Percentiles rank a stretch among this genome's conserved stretches.
Conservation (phyloP, 164 flowering plant genomes). For the Hamamelis virginiana region DNA sequence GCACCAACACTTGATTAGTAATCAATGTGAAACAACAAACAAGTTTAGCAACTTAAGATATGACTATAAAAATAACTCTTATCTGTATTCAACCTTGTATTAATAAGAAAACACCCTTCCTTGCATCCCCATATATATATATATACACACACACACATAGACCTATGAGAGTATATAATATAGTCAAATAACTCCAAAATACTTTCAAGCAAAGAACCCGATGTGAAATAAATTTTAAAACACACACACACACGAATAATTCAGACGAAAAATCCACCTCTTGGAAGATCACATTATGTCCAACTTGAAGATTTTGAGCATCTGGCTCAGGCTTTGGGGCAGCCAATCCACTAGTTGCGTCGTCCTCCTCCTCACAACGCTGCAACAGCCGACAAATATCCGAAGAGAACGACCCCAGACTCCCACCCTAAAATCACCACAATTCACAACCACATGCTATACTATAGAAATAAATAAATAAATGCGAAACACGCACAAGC, state of each 20-base stretch:
- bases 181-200: background rate
- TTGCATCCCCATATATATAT: too few species aligned
- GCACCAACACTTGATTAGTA: too few species aligned
- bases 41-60: too few species aligned
- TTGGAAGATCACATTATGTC: slow-evolving; percentile 33
- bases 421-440: slow-evolving; percentile 60
- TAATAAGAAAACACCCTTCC: too few species aligned
- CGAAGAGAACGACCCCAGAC: slow-evolving; percentile 68
- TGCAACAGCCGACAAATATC: slow-evolving; percentile 81
- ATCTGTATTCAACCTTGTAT: too few species aligned
- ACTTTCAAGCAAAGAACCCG: background rate
- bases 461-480: too few species aligned
- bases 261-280: slow-evolving; percentile 36
- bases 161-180: too few species aligned
- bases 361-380: slow-evolving; percentile 49
- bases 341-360: slow-evolving; percentile 48
- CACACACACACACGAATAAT: background rate
- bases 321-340: slow-evolving; percentile 79
- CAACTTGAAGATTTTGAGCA: slow-evolving; percentile 42
- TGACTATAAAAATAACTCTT: too few species aligned
- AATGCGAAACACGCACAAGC: too few species aligned
- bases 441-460: background rate
- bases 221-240: background rate
- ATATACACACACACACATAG: too few species aligned
- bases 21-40: too few species aligned